Conservation (phyloP, 192 early-diverging fungal species). For the Paraglomus occultum region DNA sequence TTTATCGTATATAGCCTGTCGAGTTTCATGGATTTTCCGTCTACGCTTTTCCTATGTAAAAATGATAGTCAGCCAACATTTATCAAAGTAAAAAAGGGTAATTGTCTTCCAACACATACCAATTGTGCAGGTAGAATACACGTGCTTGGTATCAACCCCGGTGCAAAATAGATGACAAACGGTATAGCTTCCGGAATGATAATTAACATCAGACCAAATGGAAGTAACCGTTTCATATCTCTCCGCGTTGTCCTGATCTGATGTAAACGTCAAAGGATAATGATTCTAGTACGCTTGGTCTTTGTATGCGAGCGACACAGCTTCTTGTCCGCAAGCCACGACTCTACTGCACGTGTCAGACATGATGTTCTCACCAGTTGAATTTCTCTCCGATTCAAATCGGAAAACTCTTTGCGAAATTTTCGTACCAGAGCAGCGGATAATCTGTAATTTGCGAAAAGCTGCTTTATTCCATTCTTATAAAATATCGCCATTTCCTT, state of each 20-base stretch:
- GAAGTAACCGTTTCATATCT: slow-evolving; percentile 49
- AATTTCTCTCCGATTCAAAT: slow-evolving; percentile 43
- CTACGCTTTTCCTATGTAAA: slow-evolving; percentile 40
- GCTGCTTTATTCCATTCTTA: slow-evolving; percentile 51
- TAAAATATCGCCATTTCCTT: slow-evolving; percentile 53
- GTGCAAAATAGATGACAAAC: slow-evolving; percentile 48
- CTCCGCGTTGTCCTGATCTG: slow-evolving; percentile 46
- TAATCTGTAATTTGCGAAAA: slow-evolving; percentile 50
- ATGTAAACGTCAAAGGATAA: not conserved
- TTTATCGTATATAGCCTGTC: slow-evolving; percentile 45
- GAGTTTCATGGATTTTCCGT: slow-evolving; percentile 46
- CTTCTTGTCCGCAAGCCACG: not conserved
- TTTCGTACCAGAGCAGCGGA: slow-evolving; percentile 39
- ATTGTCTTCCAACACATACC: too few species aligned
- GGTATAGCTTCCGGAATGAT: slow-evolving; percentile 54
- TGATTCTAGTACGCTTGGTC: not conserved
- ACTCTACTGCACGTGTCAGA: too few species aligned
- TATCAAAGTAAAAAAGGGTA: too few species aligned
- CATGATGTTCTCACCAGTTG: slow-evolving; percentile 39
- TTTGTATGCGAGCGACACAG: not conserved
- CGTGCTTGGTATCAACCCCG: slow-evolving; percentile 51
- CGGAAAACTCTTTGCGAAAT: slow-evolving; percentile 37
- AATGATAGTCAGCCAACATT: not conserved
- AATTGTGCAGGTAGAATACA: slow-evolving; percentile 48
- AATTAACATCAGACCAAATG: slow-evolving; percentile 46